Base-by-base conservation (phyloP, 371 early-diverging fungal species). In the Zopfochytrium polystomum region DNA sequence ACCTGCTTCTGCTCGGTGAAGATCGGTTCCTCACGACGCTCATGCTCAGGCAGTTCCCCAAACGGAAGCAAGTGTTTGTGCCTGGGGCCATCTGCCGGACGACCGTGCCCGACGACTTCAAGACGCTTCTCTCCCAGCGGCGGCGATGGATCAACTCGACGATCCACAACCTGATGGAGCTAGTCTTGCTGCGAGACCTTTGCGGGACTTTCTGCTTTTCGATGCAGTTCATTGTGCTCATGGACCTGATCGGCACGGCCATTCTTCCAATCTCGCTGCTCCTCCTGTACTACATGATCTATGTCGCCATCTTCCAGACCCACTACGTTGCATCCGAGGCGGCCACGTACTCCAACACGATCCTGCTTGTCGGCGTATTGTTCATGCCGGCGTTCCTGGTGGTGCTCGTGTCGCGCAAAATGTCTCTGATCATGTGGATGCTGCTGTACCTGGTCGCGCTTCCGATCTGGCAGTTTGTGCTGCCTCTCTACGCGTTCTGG, bases 61-160 rank as follows among this genome's bases (percentile, higher is more conserved):
- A 84, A 59, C 89, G 87, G 76, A 93, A 93, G 71, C 88, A 91
- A 81, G 85, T 94, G 63, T 99, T 98, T 77, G 87, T 96, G 11
- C 96, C 96, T 1, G 80, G 86, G 55, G 99, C 99, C 3, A 83
- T 86, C 49, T 98, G 98, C 77, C 85, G 87, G 56, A 99, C 99
- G 3, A 84, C 88, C 38, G 98, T 95, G 20, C 99, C 99, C 0
- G 91, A 88, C 55, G 78, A 81, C 23, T 98, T 96, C 77, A 73
- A 74, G 7, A 90, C 96, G 46, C 77, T 99, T 47, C 77, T 98
- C 23, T 93, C 93, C 23, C 99, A 99, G 75, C 81, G 99, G 2
- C 85, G 99, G 55, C 78, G 98, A 48, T 99, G 99, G 98, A 98
- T 99, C 79, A 99, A 99, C 75, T 96, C 96, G 2, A 99, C 99